These are phyloP conservation scores for Alnus rubra DNA, from an alignment of 306 rosid genomes.

Conservation along the genomic window DNA sequence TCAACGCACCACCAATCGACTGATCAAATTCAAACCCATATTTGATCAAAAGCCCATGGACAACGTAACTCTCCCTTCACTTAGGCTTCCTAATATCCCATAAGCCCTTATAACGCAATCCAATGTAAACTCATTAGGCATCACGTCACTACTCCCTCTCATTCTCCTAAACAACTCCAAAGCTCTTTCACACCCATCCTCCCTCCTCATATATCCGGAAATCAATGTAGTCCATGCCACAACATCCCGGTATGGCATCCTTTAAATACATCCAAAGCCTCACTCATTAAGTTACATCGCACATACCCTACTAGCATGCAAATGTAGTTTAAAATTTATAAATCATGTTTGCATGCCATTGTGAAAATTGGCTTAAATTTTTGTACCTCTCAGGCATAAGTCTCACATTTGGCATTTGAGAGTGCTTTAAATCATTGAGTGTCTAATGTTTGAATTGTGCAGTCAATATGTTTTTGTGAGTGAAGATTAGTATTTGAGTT, in stretches of 20 bases:
- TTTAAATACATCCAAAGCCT: constrained; percentile 54
- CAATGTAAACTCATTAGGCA: constrained; percentile 83
- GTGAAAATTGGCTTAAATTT: too few species aligned
- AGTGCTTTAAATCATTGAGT: too few species aligned
- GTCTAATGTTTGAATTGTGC: too few species aligned
- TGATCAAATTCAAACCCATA: constrained; percentile 59
- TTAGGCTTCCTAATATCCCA: constrained; percentile 47
- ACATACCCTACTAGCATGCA: constrained; percentile 72
- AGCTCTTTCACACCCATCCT: constrained; percentile 58
- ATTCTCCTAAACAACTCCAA: constrained; percentile 76
- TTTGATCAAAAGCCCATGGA: constrained; percentile 71
- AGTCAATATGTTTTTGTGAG: too few species aligned
- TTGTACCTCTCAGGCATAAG: too few species aligned
- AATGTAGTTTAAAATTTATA: too few species aligned
- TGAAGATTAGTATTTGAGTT: too few species aligned
- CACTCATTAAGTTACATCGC: constrained; percentile 55
- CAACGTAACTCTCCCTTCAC: constrained; percentile 56
- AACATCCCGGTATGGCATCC: constrained; percentile 64
- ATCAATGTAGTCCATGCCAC: constrained; percentile 79
- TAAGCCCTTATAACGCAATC: constrained; percentile 67
- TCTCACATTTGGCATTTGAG: too few species aligned
- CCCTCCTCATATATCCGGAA: constrained; percentile 72
- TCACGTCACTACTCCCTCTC: constrained; percentile 52
- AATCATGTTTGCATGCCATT: too few species aligned
- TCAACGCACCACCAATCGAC: constrained; percentile 60